phyloP scores from a whole-genome alignment of 192 early-diverging fungal genomes.

The Pilobolus umbonatus region DNA sequence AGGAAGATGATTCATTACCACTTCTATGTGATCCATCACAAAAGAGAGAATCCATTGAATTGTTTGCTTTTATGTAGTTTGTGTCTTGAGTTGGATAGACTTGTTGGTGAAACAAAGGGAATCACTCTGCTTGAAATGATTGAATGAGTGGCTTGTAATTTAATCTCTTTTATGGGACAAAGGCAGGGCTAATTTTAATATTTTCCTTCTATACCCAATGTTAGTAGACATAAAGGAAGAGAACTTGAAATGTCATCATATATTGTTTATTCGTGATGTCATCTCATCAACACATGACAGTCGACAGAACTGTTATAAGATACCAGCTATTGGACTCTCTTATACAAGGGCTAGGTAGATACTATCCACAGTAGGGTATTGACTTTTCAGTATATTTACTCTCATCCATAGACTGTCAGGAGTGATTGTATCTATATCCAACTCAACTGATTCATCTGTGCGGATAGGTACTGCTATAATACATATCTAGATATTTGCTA shows the following conservation, averaged over 20 bases:
- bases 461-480: conserved; percentile 6
- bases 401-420: neutral
- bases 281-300: neutral
- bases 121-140: no score
- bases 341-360: neutral
- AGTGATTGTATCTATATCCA: neutral
- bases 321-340: neutral
- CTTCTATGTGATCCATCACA: neutral
- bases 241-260: neutral
- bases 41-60: neutral
- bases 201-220: neutral
- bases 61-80: neutral
- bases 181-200: neutral
- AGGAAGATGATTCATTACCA: neutral
- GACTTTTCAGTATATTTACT: neutral
- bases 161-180: neutral
- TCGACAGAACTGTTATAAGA: neutral
- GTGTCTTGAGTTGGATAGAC: neutral
- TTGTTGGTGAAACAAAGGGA: no score
- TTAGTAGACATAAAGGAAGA: neutral
- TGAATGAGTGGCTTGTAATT: neutral
- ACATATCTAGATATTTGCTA: neutral
- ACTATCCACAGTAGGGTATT: neutral
- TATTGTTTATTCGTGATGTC: neutral
- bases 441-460: neutral